These are phyloP conservation scores for Flaveria bidentis DNA, from an alignment of 129 eudicot genomes.

Conservation along the genomic window DNA sequence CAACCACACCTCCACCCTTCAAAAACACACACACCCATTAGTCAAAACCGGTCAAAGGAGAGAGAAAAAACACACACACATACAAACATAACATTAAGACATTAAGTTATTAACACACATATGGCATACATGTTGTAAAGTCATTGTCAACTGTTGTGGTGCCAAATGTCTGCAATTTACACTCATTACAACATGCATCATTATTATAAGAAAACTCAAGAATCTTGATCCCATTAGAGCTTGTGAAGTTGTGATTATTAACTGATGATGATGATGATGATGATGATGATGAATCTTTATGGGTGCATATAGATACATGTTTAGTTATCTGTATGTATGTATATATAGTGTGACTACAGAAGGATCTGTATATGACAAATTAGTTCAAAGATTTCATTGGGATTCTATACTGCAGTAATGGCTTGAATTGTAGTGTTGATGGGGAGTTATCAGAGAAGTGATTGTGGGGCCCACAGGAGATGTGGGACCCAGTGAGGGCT, in stretches of 20 bases:
- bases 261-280: constrained; percentile 16
- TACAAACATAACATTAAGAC: no score
- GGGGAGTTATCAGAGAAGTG: constrained; percentile 42
- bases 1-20: constrained; percentile 21
- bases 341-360: constrained; percentile 9
- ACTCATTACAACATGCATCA: constrained; percentile 35
- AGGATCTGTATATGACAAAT: constrained; percentile 23
- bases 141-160: constrained; percentile 15
- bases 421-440: constrained; percentile 27
- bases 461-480: constrained; percentile 26
- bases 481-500: constrained; percentile 12
- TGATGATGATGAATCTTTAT: no score
- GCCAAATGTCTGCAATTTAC: constrained; percentile 48
- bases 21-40: constrained; percentile 2
- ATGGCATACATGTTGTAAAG: constrained; percentile 27
- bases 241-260: background rate
- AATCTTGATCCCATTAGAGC: constrained; percentile 35
- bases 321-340: background rate
- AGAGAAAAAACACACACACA: background rate
- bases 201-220: constrained; percentile 24
- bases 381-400: constrained; percentile 42
- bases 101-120: no score
- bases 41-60: constrained; percentile 6
- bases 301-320: background rate
- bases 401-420: constrained; percentile 23